Evolutionary conservation across 2,329 filamentous ascomycete species (phyloP), one percentile per base, ranked within the genome.

Genomic region (Fusarium setosum): DNA sequence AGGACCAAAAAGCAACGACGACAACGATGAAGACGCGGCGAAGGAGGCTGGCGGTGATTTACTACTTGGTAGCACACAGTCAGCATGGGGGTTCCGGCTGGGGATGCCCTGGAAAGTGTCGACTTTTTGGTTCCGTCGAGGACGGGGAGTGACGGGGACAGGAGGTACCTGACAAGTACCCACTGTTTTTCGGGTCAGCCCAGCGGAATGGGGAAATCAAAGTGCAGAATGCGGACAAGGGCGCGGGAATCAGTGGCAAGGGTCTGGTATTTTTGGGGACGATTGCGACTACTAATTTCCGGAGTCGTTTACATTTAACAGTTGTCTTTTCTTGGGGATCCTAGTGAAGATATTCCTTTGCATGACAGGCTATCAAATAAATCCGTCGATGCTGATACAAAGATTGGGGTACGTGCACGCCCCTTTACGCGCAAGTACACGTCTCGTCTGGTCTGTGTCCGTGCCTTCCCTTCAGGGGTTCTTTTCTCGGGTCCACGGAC

Each of bases 1-100:
- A 37, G 56, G 29, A 40, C 37, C 41, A 29, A 51, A 53, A 51
- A 31, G 44, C n/a, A 29, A 12, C 26, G 26, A 29, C 12, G 12
- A 8, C 26, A 12, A 47, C 29, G 38, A 32, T 32, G 35, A 51
- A 31, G 59, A 66, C 51, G 45, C 37, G 52, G 58, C 60, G 57
- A 71, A 51, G 61, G 59, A 61, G 61, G 63, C 56, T 61, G 59
- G 61, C 41, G 64, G 61, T 63, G 68, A 48, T 62, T 57, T 52
- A 56, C n/a, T n/a, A n/a, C 50, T 53, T 20, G 50, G 29, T 41
- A 53, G 12, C 26, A 12, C 26, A 63, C 41, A 56, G 58, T 64
- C 53, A 53, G 57, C 63, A 55, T 52, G 53, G 57, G 50, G 35
- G 32, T 41, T 51, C 9, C 20, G 29, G 38, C 42, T 32, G 58